A percentile compares a stretch with the other conserved stretches of the same genome.
Conservation (phyloP, 208 protist species). For the Sergeia podlipaevii region DNA sequence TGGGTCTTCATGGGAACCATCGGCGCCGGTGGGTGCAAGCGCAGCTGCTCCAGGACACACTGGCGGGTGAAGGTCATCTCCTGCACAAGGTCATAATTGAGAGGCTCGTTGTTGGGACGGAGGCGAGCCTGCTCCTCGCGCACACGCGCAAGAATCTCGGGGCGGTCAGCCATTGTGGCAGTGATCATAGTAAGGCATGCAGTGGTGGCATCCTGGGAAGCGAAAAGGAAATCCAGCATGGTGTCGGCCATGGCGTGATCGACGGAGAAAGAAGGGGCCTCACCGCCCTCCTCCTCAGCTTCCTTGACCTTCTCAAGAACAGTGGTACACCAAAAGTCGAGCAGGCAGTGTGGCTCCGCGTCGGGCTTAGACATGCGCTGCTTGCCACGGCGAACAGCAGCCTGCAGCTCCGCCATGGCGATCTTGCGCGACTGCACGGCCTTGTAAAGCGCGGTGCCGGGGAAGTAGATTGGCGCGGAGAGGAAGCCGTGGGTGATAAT, state of each 20-base stretch:
- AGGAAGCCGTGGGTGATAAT: constrained; percentile 94
- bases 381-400: constrained; percentile 76
- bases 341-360: constrained; percentile 81
- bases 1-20: constrained; percentile 85
- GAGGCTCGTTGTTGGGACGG: constrained; percentile 68
- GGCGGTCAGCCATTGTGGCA: constrained; percentile 84
- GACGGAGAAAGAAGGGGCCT: constrained; percentile 57
- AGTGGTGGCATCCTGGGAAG: constrained; percentile 86
- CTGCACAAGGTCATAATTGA: constrained; percentile 81
- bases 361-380: constrained; percentile 65
- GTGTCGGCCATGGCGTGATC: constrained; percentile 90
- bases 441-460: constrained; percentile 90
- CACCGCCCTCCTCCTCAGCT: constrained; percentile 65
- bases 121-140: constrained; percentile 84
- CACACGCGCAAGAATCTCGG: constrained; percentile 84
- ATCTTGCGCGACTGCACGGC: constrained; percentile 86
- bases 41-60: constrained; percentile 81
- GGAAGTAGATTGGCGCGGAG: constrained; percentile 86
- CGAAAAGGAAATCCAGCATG: constrained; percentile 93
- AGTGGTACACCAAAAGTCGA: constrained; percentile 91
- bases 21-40: constrained; percentile 69
- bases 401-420: constrained; percentile 76
- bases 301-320: constrained; percentile 61
- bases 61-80: constrained; percentile 90
- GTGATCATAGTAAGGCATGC: constrained; percentile 86